A percentile compares a stretch with the other conserved stretches of the same genome.
Evolutionary conservation across 148 eudicot species (phyloP).

Genomic region (Fallopia convolvulus): DNA sequence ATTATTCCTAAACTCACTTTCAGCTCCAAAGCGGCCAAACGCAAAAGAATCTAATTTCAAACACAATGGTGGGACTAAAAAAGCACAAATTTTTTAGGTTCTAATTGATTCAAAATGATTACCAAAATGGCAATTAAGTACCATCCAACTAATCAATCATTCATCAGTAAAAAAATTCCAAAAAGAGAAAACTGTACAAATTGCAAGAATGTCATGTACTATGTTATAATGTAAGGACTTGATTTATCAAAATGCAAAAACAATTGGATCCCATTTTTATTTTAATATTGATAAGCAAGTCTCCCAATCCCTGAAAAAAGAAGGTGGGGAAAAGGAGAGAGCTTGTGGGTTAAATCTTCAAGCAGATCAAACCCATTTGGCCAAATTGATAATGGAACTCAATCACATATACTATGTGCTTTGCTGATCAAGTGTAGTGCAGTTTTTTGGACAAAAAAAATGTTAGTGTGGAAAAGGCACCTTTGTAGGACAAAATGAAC

Average conservation of each 20-base stretch:
- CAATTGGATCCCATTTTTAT: not conserved
- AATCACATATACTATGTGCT: not conserved
- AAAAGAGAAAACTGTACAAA: not conserved
- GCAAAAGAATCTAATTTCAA: not conserved
- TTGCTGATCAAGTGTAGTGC: not conserved
- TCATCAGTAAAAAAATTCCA: not conserved
- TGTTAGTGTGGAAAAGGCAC: not conserved
- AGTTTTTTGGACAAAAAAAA: no score
- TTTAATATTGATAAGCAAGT: not conserved
- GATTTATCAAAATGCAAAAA: not conserved
- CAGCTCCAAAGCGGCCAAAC: slow-evolving; percentile 6
- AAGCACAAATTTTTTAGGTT: not conserved
- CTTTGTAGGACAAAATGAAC: not conserved
- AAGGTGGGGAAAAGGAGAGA: not conserved
- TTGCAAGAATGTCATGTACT: not conserved
- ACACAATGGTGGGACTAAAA: not conserved
- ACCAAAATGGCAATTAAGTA: not conserved
- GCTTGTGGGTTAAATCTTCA: not conserved
- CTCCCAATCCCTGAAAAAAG: not conserved
- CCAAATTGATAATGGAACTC: not conserved
- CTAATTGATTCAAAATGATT: not conserved
- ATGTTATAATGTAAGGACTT: not conserved
- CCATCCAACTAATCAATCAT: not conserved
- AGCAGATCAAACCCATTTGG: not conserved
- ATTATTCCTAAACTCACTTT: not conserved